phyloP scores from a whole-genome alignment of 768 basidiomycete genomes.

The Mycena rosella region DNA sequence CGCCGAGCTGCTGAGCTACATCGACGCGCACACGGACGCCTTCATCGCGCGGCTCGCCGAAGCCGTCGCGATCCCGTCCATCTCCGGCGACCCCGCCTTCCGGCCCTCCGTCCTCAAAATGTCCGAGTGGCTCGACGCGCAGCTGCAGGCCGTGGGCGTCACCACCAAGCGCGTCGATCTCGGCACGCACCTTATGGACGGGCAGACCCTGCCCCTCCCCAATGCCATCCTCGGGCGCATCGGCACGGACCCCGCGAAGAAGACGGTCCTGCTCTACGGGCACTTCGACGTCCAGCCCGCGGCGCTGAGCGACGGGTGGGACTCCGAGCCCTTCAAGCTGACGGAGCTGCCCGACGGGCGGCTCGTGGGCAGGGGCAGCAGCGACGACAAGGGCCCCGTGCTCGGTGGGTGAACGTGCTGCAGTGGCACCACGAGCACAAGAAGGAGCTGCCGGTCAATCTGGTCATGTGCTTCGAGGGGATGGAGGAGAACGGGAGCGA shows the following conservation, averaged over 20 bases:
- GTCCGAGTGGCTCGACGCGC: constrained; percentile 83
- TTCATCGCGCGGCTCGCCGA: constrained; percentile 86
- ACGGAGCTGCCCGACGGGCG: background rate
- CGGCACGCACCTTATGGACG: constrained; percentile 56
- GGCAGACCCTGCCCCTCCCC: constrained; percentile 79
- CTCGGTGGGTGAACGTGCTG: constrained; percentile 92
- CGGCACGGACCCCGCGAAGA: constrained; percentile 84
- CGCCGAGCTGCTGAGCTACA: constrained; percentile 59
- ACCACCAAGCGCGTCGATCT: constrained; percentile 81
- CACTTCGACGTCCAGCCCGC: constrained; percentile 98
- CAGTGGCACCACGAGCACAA: constrained; percentile 78
- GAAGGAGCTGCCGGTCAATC: constrained; percentile 86
- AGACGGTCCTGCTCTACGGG: constrained; percentile 93
- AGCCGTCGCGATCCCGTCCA: constrained; percentile 90
- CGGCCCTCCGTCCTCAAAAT: constrained; percentile 82
- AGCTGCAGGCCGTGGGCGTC: too few relatives aligned
- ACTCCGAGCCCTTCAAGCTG: constrained; percentile 86
- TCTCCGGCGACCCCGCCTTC: constrained; percentile 78
- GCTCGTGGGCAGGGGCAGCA: constrained; percentile 71
- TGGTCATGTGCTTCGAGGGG: constrained; percentile 94
- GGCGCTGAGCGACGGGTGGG: constrained; percentile 80
- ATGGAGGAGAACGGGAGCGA: constrained; percentile 98
- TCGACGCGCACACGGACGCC: constrained; percentile 72
- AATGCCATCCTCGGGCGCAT: constrained; percentile 86
- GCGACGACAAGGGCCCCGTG: constrained; percentile 92